Conservation (phyloP, 139 green algal genomes). For the Ettlia oleoabundans region DNA sequence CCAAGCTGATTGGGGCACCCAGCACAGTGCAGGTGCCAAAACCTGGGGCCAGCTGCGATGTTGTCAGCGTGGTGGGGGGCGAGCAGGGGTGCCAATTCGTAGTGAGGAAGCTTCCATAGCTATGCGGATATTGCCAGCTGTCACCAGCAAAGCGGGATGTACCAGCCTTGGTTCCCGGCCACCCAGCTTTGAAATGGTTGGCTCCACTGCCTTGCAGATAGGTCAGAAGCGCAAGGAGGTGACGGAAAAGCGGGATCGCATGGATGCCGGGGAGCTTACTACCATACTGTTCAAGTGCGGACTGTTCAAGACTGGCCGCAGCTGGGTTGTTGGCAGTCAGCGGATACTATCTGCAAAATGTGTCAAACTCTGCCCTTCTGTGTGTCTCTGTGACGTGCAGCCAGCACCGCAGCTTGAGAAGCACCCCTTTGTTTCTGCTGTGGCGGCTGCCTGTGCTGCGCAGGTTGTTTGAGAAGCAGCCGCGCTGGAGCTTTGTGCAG, state of each 20-base stretch:
- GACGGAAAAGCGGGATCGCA: conserved; percentile 47
- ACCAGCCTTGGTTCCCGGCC: neutral
- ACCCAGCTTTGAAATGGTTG: neutral
- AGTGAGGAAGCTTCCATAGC: no score
- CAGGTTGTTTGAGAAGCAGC: conserved; percentile 63
- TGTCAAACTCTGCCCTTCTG: no score
- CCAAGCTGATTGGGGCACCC: conserved; percentile 25
- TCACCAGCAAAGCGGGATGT: no score
- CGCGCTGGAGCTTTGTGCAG: conserved; percentile 59
- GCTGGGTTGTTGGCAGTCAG: no score
- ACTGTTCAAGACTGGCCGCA: no score
- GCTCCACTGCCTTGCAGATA: neutral
- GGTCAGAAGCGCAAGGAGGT: conserved; percentile 36
- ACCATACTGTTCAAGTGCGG: conserved; percentile 31
- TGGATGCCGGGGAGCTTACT: conserved; percentile 48
- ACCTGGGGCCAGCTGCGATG: no score
- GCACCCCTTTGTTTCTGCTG: no score
- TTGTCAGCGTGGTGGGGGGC: neutral
- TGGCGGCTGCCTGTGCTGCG: no score
- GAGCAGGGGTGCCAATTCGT: neutral
- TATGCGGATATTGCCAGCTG: no score
- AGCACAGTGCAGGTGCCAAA: conserved; percentile 24
- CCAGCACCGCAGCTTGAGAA: no score
- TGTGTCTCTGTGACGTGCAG: no score
- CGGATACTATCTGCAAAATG: no score